Evolutionary conservation across 257 asterid species (phyloP), one percentile per base, ranked within the genome.

Genomic region (Striga asiatica): DNA sequence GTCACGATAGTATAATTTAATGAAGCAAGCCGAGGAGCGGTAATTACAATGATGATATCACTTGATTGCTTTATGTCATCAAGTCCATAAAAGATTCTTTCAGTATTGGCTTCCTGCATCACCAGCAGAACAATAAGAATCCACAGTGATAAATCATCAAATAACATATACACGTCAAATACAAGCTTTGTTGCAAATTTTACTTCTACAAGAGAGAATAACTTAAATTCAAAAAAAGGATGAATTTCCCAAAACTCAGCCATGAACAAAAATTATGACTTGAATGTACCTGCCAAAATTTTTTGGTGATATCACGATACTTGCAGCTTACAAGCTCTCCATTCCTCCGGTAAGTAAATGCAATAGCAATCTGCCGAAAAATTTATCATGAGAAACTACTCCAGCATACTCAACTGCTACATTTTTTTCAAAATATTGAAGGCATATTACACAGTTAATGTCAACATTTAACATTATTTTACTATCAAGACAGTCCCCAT

Each of bases 1-100:
- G 60, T 51, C 20, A 60, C 54, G 22, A 69, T 17, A 62, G 17
- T 42, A 22, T 46, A 65, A 62, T 48, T 43, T 56, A 49, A 66
- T 27, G 58, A 5, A 64, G 52, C 43, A 42, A 66, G 71, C 21
- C 60, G 56, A 66, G 54, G 58, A 50, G 42, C 27, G 51, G 74
- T 21, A 45, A 43, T 78, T 81, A 91, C 98, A 69, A 91, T 91
- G 58, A 91, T 87, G 70, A 87, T 58, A 63, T 91, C 98, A 67
- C 81, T 87, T 65, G 84, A 81, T 25, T 76, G 94, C 71, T 78
- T 69, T 70, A 91, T 78, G 71, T 91, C 96, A 63, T 91, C 96
- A 56, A 91, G 81, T 62, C 98, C 98, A 62, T 91, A 91, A 46
- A 76, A 79, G 59, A 84, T 79, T 69, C 80, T 91, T 70, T 86